phyloP scores from a whole-genome alignment of 2,329 filamentous ascomycete species.

The Cladorrhinum sp. region DNA sequence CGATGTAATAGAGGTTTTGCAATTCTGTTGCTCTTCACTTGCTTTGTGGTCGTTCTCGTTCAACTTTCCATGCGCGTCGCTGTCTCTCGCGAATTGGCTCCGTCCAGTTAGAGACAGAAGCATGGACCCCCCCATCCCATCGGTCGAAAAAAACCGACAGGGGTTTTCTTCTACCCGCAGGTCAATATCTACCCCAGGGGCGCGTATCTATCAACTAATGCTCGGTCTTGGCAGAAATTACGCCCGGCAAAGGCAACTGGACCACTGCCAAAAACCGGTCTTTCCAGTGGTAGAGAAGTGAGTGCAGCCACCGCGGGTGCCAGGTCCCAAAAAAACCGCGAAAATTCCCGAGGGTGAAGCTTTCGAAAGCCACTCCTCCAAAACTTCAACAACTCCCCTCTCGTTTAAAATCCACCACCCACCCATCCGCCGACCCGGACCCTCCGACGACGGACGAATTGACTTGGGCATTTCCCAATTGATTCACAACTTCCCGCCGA shows the following conservation, averaged over 20 bases:
- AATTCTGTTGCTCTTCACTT: background rate
- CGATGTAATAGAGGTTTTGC: background rate
- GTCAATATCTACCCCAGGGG: slow-evolving; percentile 14
- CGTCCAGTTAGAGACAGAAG: slow-evolving; percentile 31
- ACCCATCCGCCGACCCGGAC: slow-evolving; percentile 18
- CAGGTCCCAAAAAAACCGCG: slow-evolving; percentile 31
- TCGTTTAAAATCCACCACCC: slow-evolving; percentile 8
- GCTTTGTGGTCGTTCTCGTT: slow-evolving; percentile 1
- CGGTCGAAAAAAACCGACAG: slow-evolving; percentile 9
- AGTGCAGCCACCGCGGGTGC: background rate
- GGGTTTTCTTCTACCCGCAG: background rate
- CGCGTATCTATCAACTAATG: slow-evolving; percentile 13
- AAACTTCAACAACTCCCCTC: slow-evolving; percentile 25
- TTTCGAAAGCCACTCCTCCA: slow-evolving; percentile 26
- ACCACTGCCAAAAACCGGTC: background rate
- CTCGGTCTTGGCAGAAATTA: slow-evolving; percentile 1
- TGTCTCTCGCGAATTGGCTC: slow-evolving; percentile 15
- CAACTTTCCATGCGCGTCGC: slow-evolving; percentile 13
- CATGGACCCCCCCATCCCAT: slow-evolving; percentile 13
- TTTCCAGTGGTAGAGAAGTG: background rate
- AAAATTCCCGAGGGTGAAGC: slow-evolving; percentile 36
- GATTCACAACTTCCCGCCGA: slow-evolving; percentile 3
- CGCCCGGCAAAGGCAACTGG: background rate
- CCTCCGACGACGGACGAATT: slow-evolving; percentile 25
- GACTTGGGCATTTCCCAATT: slow-evolving; percentile 6